Evolutionary conservation across 305 asterid species (phyloP).

Genomic region (Fraxinus ornus): DNA sequence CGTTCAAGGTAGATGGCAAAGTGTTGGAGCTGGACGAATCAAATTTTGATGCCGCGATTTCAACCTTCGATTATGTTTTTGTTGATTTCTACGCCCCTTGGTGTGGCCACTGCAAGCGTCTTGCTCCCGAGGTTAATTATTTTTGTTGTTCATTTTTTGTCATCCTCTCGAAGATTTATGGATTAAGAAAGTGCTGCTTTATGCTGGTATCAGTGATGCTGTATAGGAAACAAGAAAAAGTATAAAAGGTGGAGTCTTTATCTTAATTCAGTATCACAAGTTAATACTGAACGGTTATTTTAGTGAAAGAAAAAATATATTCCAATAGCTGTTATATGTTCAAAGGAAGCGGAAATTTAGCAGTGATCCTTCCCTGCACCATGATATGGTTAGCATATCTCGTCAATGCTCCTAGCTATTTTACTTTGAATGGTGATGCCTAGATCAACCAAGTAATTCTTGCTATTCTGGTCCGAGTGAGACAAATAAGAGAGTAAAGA

Average conservation of each 20-base stretch:
- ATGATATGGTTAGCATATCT: neutral
- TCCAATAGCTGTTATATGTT: neutral
- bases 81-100: slow-evolving; percentile 92
- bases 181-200: neutral
- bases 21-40: slow-evolving; percentile 78
- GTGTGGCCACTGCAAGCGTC: slow-evolving; percentile 97
- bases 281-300: neutral
- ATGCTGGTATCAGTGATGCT: neutral
- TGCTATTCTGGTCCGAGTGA: neutral
- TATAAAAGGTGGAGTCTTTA: neutral
- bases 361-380: neutral
- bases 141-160: neutral
- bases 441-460: neutral
- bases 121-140: slow-evolving; percentile 75
- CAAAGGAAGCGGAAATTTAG: neutral
- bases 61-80: slow-evolving; percentile 68
- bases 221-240: neutral
- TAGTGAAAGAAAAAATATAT: neutral
- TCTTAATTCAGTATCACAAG: neutral
- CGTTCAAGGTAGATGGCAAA: slow-evolving; percentile 62
- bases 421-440: neutral
- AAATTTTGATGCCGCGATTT: slow-evolving; percentile 76
- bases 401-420: neutral
- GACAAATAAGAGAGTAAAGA: neutral
- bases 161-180: neutral